These are phyloP conservation scores for Pseudophaeomoniella oleicola DNA, from an alignment of 2,329 filamentous ascomycete genomes.

Conservation along the genomic window DNA sequence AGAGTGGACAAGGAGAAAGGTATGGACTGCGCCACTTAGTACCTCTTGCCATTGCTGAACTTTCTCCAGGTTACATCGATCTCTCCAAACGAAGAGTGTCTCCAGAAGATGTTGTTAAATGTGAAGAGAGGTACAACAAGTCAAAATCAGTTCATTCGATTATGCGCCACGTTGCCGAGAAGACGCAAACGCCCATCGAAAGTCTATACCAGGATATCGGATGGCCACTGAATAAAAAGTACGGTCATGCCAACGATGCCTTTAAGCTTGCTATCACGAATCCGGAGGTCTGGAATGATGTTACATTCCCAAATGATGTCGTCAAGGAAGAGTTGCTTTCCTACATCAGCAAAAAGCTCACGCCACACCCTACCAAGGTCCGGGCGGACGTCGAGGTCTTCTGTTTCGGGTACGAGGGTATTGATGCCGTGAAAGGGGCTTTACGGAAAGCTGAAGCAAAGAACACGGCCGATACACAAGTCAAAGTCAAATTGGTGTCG, in stretches of 20 bases:
- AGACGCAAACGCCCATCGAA: constrained; percentile 89
- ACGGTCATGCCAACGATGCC: constrained; percentile 88
- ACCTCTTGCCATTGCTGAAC: not conserved
- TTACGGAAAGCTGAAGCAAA: constrained; percentile 80
- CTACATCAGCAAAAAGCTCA: constrained; percentile 95
- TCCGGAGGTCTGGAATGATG: constrained; percentile 88
- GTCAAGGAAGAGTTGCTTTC: constrained; percentile 81
- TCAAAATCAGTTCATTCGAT: constrained; percentile 99
- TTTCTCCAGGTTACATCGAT: constrained; percentile 70
- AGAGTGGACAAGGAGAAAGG: constrained; percentile 99
- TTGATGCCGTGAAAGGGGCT: constrained; percentile 92
- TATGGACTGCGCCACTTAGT: constrained; percentile 22
- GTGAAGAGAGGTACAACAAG: constrained; percentile 99
- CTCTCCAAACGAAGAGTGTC: constrained; percentile 96
- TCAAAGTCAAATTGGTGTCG: constrained; percentile 97
- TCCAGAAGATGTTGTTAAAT: constrained; percentile 93
- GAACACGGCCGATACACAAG: constrained; percentile 83
- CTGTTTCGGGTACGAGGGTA: constrained; percentile 91
- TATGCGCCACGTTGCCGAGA: constrained; percentile 96
- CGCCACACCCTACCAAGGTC: constrained; percentile 96
- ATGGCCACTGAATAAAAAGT: constrained; percentile 97
- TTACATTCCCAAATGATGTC: constrained; percentile 70
- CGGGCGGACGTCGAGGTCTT: constrained; percentile 95
- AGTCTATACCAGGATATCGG: constrained; percentile 84
- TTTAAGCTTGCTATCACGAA: constrained; percentile 99